Evolutionary conservation across 768 basidiomycete species (phyloP).

Genomic region (Suillus fuscotomentosus): DNA sequence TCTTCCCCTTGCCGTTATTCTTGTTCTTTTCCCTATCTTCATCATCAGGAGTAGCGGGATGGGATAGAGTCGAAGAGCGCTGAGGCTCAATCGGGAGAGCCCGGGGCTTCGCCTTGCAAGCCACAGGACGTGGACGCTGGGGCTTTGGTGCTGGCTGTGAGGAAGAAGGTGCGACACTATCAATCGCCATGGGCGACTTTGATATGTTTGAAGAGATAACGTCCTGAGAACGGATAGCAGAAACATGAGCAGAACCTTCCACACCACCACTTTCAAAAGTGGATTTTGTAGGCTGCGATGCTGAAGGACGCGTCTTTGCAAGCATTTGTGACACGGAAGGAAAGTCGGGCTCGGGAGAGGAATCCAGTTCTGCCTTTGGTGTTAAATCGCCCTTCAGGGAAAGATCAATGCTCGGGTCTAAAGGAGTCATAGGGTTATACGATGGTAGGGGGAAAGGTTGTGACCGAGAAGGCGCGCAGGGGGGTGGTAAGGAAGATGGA

Average conservation of each 20-base stretch:
- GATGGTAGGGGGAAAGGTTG: conserved; percentile 13
- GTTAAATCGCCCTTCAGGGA: not conserved
- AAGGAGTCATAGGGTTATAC: not conserved
- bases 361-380: not conserved
- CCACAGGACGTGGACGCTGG: not conserved
- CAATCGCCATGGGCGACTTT: not conserved
- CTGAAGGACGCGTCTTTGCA: not conserved
- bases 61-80: not conserved
- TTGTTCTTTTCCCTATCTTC: not conserved
- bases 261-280: not conserved
- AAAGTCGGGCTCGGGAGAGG: conserved; percentile 6
- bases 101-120: not conserved
- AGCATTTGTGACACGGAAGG: conserved; percentile 3
- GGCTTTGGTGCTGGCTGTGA: not conserved
- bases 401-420: conserved; percentile 7
- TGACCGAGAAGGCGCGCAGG: conserved; percentile 18
- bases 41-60: not conserved
- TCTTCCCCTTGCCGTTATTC: not conserved
- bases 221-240: not conserved
- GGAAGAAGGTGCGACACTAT: not conserved
- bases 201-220: too few species aligned
- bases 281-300: not conserved
- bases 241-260: not conserved
- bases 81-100: not conserved
- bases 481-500: not conserved